phyloP scores from a whole-genome alignment of 2,329 filamentous ascomycete genomes.

The Hypoxylon rubiginosum region DNA sequence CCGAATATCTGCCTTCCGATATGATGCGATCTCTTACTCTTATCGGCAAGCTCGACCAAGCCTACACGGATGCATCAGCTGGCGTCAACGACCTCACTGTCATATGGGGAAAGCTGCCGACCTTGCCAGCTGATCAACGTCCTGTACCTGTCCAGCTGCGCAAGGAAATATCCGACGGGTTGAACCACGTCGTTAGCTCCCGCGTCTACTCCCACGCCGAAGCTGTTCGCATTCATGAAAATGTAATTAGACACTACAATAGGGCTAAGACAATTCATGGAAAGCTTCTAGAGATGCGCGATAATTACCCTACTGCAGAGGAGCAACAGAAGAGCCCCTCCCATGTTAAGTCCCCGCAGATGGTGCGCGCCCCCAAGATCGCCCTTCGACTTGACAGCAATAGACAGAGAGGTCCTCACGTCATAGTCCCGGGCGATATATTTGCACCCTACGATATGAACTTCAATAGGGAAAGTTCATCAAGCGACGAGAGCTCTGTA shows the following conservation, averaged over 20 bases:
- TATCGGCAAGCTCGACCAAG: conserved; percentile 73
- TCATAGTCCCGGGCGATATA: conserved; percentile 76
- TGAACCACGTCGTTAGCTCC: conserved; percentile 67
- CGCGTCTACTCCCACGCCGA: conserved; percentile 72
- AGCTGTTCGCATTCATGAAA: conserved; percentile 73
- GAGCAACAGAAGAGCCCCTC: conserved; percentile 66
- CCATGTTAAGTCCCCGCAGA: conserved; percentile 67
- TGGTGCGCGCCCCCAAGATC: conserved; percentile 63
- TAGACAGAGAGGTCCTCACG: conserved; percentile 66
- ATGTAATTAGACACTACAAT: conserved; percentile 72
- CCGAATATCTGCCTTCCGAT: conserved; percentile 77
- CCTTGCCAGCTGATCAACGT: conserved; percentile 61
- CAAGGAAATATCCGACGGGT: conserved; percentile 70
- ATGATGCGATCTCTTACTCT: conserved; percentile 75
- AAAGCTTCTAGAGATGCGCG: conserved; percentile 71
- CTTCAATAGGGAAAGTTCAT: conserved; percentile 69
- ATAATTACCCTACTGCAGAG: conserved; percentile 68
- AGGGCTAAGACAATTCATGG: conserved; percentile 70
- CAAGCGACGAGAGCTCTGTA: conserved; percentile 64
- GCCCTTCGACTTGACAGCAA: conserved; percentile 60
- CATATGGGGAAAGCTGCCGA: conserved; percentile 69
- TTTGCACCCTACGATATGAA: conserved; percentile 75
- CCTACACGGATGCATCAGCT: conserved; percentile 68
- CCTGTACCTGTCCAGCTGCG: conserved; percentile 66
- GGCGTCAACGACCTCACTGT: conserved; percentile 69